phyloP scores from a whole-genome alignment of 2,329 filamentous ascomycete genomes.

The Epichloe gansuensis region DNA sequence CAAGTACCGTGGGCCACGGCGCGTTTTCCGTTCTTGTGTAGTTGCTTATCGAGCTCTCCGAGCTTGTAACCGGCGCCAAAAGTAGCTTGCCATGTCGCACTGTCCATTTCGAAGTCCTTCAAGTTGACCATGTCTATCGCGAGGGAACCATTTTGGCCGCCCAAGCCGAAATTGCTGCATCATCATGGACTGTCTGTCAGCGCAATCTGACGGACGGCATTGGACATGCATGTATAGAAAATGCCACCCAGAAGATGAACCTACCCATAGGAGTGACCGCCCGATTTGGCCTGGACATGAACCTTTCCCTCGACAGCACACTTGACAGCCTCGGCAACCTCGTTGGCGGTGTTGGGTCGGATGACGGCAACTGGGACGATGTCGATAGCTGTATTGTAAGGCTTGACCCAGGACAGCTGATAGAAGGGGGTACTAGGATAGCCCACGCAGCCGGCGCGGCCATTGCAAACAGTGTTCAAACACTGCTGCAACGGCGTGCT shows the following conservation, averaged over 20 bases:
- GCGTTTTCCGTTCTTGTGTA: slow-evolving; percentile 39
- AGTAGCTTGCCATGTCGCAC: slow-evolving; percentile 36
- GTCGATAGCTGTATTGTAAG: slow-evolving; percentile 38
- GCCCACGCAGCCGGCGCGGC: slow-evolving; percentile 31
- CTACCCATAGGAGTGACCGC: slow-evolving; percentile 52
- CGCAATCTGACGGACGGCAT: no score
- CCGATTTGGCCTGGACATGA: slow-evolving; percentile 48
- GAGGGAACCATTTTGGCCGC: slow-evolving; percentile 36
- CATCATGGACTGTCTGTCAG: no score
- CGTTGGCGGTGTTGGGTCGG: slow-evolving; percentile 36
- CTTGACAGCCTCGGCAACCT: slow-evolving; percentile 43
- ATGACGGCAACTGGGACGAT: slow-evolving; percentile 43
- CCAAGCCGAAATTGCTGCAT: slow-evolving; percentile 29
- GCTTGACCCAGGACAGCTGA: slow-evolving; percentile 35
- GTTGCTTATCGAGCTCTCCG: slow-evolving; percentile 34
- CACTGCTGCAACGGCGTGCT: slow-evolving; percentile 31
- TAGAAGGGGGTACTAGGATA: slow-evolving; percentile 32
- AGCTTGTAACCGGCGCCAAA: slow-evolving; percentile 42
- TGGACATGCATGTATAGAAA: no score
- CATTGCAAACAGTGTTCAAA: slow-evolving; percentile 32
- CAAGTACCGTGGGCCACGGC: slow-evolving; percentile 48
- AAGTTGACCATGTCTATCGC: slow-evolving; percentile 43
- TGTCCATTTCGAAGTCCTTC: slow-evolving; percentile 39
- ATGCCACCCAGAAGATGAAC: slow-evolving; percentile 7
- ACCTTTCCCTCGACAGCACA: slow-evolving; percentile 38